Evolutionary conservation across 345 rosid genomes (phyloP).

Genomic region (Gossypium rotundifolium): DNA sequence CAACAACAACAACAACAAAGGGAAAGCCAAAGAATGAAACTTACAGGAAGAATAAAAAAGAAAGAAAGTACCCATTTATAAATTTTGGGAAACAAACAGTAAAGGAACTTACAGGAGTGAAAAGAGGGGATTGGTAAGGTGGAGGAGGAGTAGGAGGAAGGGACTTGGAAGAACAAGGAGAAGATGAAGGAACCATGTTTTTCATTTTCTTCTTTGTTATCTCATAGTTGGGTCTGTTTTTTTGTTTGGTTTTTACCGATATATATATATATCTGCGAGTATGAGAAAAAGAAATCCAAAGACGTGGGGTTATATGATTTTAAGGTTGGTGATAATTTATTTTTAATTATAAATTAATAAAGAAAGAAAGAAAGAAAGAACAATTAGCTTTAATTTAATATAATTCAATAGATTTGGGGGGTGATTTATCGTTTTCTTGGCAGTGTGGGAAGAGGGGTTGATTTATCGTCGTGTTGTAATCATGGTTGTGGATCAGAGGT

Average conservation of each 20-base stretch:
- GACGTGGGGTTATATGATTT: neutral
- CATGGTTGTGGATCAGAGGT: conserved; percentile 26
- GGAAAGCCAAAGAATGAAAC: neutral
- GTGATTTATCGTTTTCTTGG: conserved; percentile 26
- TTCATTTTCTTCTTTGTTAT: conserved; percentile 4
- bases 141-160: conserved; percentile 28
- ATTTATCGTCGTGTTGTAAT: conserved; percentile 45
- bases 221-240: neutral
- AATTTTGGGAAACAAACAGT: conserved; percentile 10
- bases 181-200: conserved; percentile 56
- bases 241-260: neutral
- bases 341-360: no score
- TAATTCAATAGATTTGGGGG: no score
- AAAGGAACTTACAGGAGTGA: conserved; percentile 67
- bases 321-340: neutral
- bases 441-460: conserved; percentile 17
- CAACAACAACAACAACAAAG: neutral
- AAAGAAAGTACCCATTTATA: neutral
- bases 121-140: conserved; percentile 41
- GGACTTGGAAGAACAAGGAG: conserved; percentile 53
- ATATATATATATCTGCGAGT: neutral
- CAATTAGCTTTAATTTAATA: no score
- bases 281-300: neutral
- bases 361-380: no score
- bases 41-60: neutral